Evolutionary conservation across 345 rosid species (phyloP), one percentile per base, ranked within the genome.

Genomic region (Microthlaspi erraticum): DNA sequence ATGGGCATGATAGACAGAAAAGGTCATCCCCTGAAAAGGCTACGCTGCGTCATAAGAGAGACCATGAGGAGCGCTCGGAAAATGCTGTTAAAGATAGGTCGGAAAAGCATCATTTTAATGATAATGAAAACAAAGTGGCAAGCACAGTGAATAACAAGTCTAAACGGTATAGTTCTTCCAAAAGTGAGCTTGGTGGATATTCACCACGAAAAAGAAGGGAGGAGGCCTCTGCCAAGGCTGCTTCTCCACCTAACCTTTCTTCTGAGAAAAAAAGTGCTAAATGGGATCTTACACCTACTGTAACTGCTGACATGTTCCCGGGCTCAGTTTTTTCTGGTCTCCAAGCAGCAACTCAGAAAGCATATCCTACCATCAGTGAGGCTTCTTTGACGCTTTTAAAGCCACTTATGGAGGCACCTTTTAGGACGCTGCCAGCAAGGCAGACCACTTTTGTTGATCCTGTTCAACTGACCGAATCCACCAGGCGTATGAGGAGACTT

Each of bases 131-230:
- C 51, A 81, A 68, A 60, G 49, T 44, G 55, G 54, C 68, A 4
- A 75, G 80, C 68, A 84, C 86, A 73, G 88, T 78, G 33, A 77
- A 78, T 71, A 77, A 78, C 71, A 87, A 87, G 62, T 79, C 78
- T 73, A 83, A 70, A 71, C 68, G 84, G 72, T 87, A 81, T 69
- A 77, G 72, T 74, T 81, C 78, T 44, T 82, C 81, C 57, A 66
- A 71, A 20, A 89, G 97, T 77, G 87, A 97, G 53, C 89, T 94
- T 69, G 96, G 97, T 73, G 97, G 97, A 64, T 91, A 91, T 81
- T 91, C 96, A 12, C 97, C 99, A 16, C 85, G 95, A 77, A 91
- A 88, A 83, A 89, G 95, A 72, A 94, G 83, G 80, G 79, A 79
- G 42, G 87, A 85, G 58, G 78, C 80, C 38, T 80, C 85, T 77